These are phyloP conservation scores for Puccinia sorghi DNA, from an alignment of 1,284 basidiomycete species.

Conservation along the genomic window DNA sequence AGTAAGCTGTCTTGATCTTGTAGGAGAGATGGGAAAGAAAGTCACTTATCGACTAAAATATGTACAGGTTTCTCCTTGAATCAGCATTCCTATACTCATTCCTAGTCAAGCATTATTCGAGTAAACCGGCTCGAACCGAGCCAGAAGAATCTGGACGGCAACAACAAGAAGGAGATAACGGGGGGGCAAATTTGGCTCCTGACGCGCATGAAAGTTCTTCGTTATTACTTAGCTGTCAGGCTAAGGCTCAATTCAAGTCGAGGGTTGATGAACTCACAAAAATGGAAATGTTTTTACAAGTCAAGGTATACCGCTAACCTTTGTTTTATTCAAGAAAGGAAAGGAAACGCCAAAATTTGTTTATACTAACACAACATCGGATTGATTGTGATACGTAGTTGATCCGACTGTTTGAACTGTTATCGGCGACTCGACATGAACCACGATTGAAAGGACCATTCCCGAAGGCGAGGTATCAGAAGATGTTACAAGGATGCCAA, in stretches of 20 bases:
- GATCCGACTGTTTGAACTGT: conserved; percentile 67
- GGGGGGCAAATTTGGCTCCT: neutral
- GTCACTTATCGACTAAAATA: neutral
- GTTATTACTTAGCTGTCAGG: conserved; percentile 9
- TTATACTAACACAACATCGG: neutral
- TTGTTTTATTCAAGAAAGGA: neutral
- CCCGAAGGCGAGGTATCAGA: conserved; percentile 71
- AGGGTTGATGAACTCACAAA: conserved; percentile 27
- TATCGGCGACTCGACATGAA: conserved; percentile 86
- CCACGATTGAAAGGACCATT: conserved; percentile 92
- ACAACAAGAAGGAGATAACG: neutral
- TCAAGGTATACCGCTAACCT: conserved; percentile 18
- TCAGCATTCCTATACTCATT: conserved; percentile 41
- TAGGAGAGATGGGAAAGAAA: neutral
- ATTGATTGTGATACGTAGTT: neutral
- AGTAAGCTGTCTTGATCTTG: conserved; percentile 21
- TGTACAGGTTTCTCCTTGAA: conserved; percentile 36
- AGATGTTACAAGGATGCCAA: conserved; percentile 80
- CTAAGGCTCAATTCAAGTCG: conserved; percentile 18
- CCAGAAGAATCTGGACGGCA: neutral
- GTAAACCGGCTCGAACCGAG: neutral
- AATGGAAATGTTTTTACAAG: conserved; percentile 47
- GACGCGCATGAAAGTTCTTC: conserved; percentile 6
- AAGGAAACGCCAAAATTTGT: neutral
- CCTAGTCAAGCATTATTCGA: conserved; percentile 42